phyloP scores from a whole-genome alignment of 768 basidiomycete species.

The Suillus placidus region DNA sequence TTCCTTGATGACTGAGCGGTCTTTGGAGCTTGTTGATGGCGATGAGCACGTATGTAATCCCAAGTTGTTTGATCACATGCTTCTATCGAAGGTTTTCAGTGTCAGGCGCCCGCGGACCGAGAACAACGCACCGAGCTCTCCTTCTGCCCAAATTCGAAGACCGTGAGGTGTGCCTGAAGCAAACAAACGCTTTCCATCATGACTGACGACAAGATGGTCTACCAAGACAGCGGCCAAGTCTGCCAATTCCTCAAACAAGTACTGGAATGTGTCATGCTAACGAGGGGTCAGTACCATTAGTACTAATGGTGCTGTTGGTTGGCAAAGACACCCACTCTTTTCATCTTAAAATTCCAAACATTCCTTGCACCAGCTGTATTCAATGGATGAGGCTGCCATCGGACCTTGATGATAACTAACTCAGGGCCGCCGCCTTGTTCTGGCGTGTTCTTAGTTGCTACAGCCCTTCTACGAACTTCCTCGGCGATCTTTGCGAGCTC shows the following conservation, averaged over 20 bases:
- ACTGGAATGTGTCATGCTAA: slow-evolving; percentile 67
- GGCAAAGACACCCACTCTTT: slow-evolving; percentile 47
- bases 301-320: background rate
- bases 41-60: slow-evolving; percentile 59
- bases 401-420: slow-evolving; percentile 54
- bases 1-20: slow-evolving; percentile 6
- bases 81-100: slow-evolving; percentile 42
- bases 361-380: slow-evolving; percentile 42
- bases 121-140: slow-evolving; percentile 57
- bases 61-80: slow-evolving; percentile 66
- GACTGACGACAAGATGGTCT: slow-evolving; percentile 60
- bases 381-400: slow-evolving; percentile 69
- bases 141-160: slow-evolving; percentile 68
- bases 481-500: slow-evolving; percentile 63
- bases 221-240: slow-evolving; percentile 56
- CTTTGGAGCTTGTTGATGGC: slow-evolving; percentile 26
- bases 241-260: slow-evolving; percentile 66
- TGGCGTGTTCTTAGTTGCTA: slow-evolving; percentile 24
- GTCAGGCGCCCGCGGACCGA: background rate
- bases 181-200: slow-evolving; percentile 65
- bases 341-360: slow-evolving; percentile 57
- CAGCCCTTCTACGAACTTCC: slow-evolving; percentile 35
- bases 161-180: slow-evolving; percentile 68
- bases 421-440: slow-evolving; percentile 37
- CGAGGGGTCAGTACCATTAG: background rate